Base-by-base conservation (phyloP, 2,329 filamentous ascomycete genomes). In the Leptographium lundbergii region DNA sequence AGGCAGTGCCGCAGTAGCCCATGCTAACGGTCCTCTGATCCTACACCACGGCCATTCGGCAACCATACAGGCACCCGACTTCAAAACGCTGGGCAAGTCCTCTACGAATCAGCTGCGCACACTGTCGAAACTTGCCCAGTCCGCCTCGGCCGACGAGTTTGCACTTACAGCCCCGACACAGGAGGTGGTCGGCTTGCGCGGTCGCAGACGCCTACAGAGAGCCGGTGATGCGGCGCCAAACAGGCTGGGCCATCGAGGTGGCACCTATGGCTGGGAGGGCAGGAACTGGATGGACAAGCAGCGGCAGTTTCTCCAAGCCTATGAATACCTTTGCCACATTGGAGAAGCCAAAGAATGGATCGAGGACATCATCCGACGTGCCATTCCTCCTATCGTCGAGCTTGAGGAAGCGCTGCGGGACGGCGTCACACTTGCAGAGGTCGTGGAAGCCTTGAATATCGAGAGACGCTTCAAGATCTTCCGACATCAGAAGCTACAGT, bases 321-420 rank as follows among this genome's bases (percentile, higher is more conserved):
- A 99, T 69, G 94, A 99, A 71, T 99, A 99, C 70, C 86, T 99
- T 45, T 99, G 94, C 70, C 94, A 99, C 69, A 97, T 99, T 64
- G 94, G 94, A 70, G 94, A 99, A 75, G 94, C 94, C 25, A 97
- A 97, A 70, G 92, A 97, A 72, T 99, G 94, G 94, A 96, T 99
- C 64, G 94, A 99, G 62, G 78, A 95, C 69, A 84, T 96, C 61
- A 89, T 94, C 59, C 84, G 92, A 62, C 85, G 87, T 64, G 78
- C 87, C 57, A 89, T 99, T 45, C 91, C 94, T 4, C 88, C 92
- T 0, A 96, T 97, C 66, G 88, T 99, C 25, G 86, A 96, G 69
- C 75, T 99, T 1, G 94, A 99, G 69, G 91, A 99, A 72, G 90
- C 90, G 17, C 75, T 99, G 50, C 82, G 94, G 64, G 87, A 99